phyloP scores from a whole-genome alignment of 805 yeast species.

The Metschnikowia cerradonensis region DNA sequence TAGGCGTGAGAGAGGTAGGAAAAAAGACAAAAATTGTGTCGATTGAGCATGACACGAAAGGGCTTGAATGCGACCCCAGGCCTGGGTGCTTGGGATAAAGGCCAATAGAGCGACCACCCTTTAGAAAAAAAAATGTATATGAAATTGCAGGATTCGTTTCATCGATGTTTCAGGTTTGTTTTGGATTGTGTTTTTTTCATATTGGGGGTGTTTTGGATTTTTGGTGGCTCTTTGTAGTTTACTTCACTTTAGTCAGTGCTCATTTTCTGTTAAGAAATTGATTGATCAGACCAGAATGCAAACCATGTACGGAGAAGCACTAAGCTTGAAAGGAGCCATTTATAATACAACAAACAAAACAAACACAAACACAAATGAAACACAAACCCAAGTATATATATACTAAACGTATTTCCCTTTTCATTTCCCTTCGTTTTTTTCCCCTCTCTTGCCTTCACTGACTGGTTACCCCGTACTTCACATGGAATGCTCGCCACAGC shows the following conservation, averaged over 20 bases:
- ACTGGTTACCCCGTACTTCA: too few species aligned
- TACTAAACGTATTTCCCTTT: too few species aligned
- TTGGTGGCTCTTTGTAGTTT: not conserved
- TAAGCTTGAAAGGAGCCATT: too few species aligned
- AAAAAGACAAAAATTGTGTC: slow-evolving; percentile 4
- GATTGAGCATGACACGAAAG: slow-evolving; percentile 6
- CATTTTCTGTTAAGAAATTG: not conserved
- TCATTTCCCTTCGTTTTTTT: too few species aligned
- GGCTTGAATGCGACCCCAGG: not conserved
- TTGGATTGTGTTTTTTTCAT: not conserved
- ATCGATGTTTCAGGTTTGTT: not conserved
- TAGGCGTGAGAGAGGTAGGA: slow-evolving; percentile 1
- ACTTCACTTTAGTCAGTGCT: not conserved
- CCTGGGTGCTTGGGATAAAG: not conserved
- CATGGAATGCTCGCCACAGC: too few species aligned
- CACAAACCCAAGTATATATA: too few species aligned
- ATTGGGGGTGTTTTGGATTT: not conserved
- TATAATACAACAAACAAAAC: too few species aligned
- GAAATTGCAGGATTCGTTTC: too few species aligned
- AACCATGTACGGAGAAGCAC: not conserved
- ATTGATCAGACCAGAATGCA: not conserved
- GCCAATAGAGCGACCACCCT: too few species aligned
- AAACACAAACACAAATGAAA: too few species aligned
- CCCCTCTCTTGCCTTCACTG: not conserved
- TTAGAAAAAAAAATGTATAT: too few species aligned